Conservation (phyloP, 768 basidiomycete genomes). For the Ramaria rubella region DNA sequence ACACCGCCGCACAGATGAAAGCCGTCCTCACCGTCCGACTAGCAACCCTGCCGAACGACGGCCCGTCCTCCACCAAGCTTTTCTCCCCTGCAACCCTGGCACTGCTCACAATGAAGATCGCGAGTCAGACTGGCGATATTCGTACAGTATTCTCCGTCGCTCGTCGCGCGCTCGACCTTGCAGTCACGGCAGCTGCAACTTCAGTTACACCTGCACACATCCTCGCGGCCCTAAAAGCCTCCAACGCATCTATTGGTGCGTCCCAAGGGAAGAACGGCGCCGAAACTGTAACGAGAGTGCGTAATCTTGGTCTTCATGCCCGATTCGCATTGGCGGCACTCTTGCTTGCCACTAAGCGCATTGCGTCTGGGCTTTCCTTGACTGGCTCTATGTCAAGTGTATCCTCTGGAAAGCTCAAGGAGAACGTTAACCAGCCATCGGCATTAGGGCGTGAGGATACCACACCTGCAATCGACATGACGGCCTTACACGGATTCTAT, state of each 20-base stretch:
- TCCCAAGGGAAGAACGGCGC: constrained; percentile 32
- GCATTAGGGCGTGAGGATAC: constrained; percentile 16
- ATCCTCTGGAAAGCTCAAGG: constrained; percentile 26
- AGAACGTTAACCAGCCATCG: constrained; percentile 47
- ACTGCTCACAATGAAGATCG: constrained; percentile 73
- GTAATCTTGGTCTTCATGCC: constrained; percentile 64
- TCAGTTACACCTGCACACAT: constrained; percentile 62
- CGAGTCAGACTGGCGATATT: constrained; percentile 78
- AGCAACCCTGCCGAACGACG: constrained; percentile 37
- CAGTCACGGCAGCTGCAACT: constrained; percentile 33
- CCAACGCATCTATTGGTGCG: constrained; percentile 18
- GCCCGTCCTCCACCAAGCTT: constrained; percentile 38
- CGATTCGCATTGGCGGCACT: constrained; percentile 62
- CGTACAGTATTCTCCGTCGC: constrained; percentile 74
- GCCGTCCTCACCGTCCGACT: constrained; percentile 64
- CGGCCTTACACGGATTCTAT: constrained; percentile 62
- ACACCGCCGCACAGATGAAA: constrained; percentile 64
- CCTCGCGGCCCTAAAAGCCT: constrained; percentile 64
- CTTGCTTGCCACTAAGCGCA: constrained; percentile 57
- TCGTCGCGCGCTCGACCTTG: constrained; percentile 70
- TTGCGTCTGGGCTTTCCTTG: constrained; percentile 50
- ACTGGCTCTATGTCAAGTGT: constrained; percentile 28
- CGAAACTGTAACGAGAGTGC: constrained; percentile 61
- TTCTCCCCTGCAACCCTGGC: constrained; percentile 58
- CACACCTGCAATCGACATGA: constrained; percentile 43